These are phyloP conservation scores for Cercophora newfieldiana DNA, from an alignment of 495 filamentous ascomycete species.

Conservation along the genomic window DNA sequence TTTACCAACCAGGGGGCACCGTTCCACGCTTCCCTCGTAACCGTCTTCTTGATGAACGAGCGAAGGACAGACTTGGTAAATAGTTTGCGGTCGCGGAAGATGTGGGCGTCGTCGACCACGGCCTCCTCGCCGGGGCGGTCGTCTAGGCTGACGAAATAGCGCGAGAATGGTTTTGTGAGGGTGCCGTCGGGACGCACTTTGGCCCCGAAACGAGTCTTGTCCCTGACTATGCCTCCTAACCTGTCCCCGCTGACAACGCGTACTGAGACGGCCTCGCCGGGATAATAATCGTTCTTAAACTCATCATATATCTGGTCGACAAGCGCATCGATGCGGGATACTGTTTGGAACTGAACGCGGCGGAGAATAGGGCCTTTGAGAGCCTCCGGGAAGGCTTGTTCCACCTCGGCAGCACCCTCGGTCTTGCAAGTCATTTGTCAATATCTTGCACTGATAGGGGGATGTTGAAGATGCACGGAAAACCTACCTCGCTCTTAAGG, in stretches of 20 bases:
- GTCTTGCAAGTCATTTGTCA: conserved; percentile 52
- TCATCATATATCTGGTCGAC: conserved; percentile 68
- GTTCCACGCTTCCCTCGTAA: conserved; percentile 86
- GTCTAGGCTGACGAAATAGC: conserved; percentile 77
- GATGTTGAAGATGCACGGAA: background rate
- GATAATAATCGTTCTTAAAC: conserved; percentile 92
- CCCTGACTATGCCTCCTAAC: conserved; percentile 74
- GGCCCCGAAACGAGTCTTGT: conserved; percentile 75
- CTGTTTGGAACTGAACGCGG: conserved; percentile 85
- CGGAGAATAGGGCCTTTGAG: conserved; percentile 88
- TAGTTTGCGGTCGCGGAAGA: conserved; percentile 83
- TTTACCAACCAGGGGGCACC: conserved; percentile 97
- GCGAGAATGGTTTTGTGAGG: conserved; percentile 65
- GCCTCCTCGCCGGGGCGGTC: conserved; percentile 71
- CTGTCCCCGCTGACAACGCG: conserved; percentile 68
- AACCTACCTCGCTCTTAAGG: conserved; percentile 83
- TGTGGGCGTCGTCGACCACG: conserved; percentile 75
- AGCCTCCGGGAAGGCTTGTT: conserved; percentile 86
- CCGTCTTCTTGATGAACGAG: conserved; percentile 92
- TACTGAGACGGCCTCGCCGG: conserved; percentile 81
- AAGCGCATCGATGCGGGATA: conserved; percentile 87
- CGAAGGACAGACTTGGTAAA: conserved; percentile 95
- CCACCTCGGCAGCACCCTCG: conserved; percentile 83
- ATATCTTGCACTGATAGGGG: background rate
- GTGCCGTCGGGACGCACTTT: conserved; percentile 63